A percentile compares a stretch with the other conserved stretches of the same genome.
Evolutionary conservation across 805 yeast species (phyloP).

Genomic region (Suhomyces sp.): DNA sequence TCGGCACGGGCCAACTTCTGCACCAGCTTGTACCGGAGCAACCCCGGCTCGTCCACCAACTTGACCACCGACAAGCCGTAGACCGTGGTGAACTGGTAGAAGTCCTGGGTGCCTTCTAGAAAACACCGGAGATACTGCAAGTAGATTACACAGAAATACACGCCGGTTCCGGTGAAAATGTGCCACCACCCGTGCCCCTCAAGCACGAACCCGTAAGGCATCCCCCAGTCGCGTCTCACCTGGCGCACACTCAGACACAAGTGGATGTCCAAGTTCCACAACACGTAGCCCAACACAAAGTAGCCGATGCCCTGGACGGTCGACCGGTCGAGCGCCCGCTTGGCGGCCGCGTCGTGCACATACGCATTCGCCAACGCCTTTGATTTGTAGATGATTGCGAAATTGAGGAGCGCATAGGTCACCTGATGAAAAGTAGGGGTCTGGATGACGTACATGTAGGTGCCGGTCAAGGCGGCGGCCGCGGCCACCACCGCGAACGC

Average conservation of each 20-base stretch:
- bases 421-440: slow-evolving; percentile 89
- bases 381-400: slow-evolving; percentile 65
- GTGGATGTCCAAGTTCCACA: slow-evolving; percentile 90
- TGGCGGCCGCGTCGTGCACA: slow-evolving; percentile 49
- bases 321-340: slow-evolving; percentile 49
- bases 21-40: slow-evolving; percentile 15
- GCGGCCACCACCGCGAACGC: slow-evolving; percentile 49
- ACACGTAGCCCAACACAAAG: slow-evolving; percentile 70
- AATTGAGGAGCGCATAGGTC: slow-evolving; percentile 76
- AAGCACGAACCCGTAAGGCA: slow-evolving; percentile 80
- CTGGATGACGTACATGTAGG: slow-evolving; percentile 62
- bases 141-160: slow-evolving; percentile 78
- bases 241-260: slow-evolving; percentile 60
- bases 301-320: slow-evolving; percentile 57
- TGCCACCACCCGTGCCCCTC: slow-evolving; percentile 99
- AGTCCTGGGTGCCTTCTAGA: slow-evolving; percentile 53
- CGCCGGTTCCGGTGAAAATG: slow-evolving; percentile 78
- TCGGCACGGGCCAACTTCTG: slow-evolving; percentile 14
- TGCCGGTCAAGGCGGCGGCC: slow-evolving; percentile 60
- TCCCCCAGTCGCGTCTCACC: slow-evolving; percentile 63
- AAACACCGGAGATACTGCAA: slow-evolving; percentile 71
- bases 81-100: slow-evolving; percentile 57
- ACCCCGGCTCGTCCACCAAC: slow-evolving; percentile 24
- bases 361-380: slow-evolving; percentile 46
- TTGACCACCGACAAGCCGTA: slow-evolving; percentile 38